phyloP scores from a whole-genome alignment of 2,329 filamentous ascomycete genomes.

The Xylaria sp. region DNA sequence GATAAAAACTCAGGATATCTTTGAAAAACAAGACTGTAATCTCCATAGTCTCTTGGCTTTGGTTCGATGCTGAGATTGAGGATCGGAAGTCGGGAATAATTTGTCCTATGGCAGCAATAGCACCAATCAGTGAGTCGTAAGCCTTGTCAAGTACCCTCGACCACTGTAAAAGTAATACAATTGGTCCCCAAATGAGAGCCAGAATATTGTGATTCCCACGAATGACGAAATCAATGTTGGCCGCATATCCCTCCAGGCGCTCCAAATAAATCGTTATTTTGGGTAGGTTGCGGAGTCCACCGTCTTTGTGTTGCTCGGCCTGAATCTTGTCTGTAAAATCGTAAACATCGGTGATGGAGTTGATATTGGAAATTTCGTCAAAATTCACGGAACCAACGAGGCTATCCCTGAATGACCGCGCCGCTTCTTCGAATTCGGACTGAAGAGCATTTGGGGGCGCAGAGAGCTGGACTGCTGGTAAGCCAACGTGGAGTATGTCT shows the following conservation, averaged over 20 bases:
- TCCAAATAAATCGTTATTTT: conserved; percentile 49
- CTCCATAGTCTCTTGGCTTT: conserved; percentile 43
- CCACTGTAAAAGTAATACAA: conserved; percentile 45
- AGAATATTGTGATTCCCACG: conserved; percentile 50
- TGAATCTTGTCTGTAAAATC: conserved; percentile 50
- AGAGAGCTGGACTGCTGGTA: neutral
- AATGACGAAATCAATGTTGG: conserved; percentile 46
- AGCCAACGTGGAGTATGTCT: neutral
- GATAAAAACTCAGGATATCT: conserved; percentile 53
- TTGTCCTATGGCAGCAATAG: conserved; percentile 41
- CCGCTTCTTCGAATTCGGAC: neutral
- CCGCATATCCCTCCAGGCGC: conserved; percentile 43
- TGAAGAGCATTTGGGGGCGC: neutral
- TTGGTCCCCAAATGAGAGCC: conserved; percentile 53
- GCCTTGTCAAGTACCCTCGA: conserved; percentile 39
- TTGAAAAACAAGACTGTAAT: conserved; percentile 50
- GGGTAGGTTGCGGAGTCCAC: conserved; percentile 46
- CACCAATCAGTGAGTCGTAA: conserved; percentile 44
- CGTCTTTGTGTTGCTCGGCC: conserved; percentile 44
- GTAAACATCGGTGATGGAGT: conserved; percentile 49
- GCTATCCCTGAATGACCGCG: neutral
- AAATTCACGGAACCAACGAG: neutral
- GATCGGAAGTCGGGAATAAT: conserved; percentile 45
- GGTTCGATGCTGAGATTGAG: conserved; percentile 38
- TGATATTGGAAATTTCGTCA: conserved; percentile 37